Base-by-base conservation (phyloP, 2,329 filamentous ascomycete genomes). In the Graphiopsis chlorocephala region DNA sequence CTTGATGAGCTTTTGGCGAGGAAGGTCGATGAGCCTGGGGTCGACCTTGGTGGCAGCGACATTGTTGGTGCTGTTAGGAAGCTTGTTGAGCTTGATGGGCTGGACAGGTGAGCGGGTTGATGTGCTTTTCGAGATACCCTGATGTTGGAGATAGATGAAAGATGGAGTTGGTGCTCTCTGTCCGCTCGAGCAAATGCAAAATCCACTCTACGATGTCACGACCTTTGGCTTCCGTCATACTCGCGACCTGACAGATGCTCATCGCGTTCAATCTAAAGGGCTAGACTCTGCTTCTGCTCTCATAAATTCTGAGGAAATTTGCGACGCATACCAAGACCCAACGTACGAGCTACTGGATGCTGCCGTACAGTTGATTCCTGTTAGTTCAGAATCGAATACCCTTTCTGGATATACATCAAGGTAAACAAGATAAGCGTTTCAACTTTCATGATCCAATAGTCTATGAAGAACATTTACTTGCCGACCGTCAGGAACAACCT, bases 401-500 rank as follows among this genome's bases (percentile, higher is more conserved):
- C 14, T 38, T 38, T 38, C 15, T 38, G 15, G 33, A 17, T 5
- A 38, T 17, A 15, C 33, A 38, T 6, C 6, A 38, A 38, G 1
- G 3, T 38, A 17, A 7, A n/a, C 10, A 17, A 42, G 6, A 42
- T n/a, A 17, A 42, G 17, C 0, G 10, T n/a, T 42, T 3, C 7
- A 42, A 42, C 5, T 17, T n/a, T n/a, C 35, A 8, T 42, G 35
- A 42, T 20, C 7, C 35, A 20, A n/a, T n/a, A 3, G 10, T n/a
- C 2, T n/a, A n/a, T n/a, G 5, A 8, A 45, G 1, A 2, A 45
- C 1, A 29, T 58, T 35, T 58, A 96, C 77, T 96, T 97, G 25
- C 93, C 93, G 76, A 94, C 85, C 0, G 93, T 96, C 79, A 96
- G 81, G 78, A 94, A 97, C 78, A 98, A 77, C 58, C 94, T 83